Conservation (phyloP, 1,284 basidiomycete species). For the Rhodotorula mucilaginosa region DNA sequence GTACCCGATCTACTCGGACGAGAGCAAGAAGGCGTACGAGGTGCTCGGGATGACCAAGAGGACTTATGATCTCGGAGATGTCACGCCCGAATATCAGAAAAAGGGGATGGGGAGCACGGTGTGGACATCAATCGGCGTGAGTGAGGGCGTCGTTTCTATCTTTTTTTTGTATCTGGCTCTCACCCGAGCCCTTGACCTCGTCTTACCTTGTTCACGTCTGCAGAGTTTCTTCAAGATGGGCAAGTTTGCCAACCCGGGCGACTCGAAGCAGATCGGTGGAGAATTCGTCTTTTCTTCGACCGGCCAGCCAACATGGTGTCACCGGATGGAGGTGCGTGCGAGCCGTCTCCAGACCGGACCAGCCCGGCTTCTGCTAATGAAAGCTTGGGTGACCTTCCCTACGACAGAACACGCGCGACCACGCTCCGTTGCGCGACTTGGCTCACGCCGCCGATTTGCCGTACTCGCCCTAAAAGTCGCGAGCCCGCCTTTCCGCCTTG, state of each 20-base stretch:
- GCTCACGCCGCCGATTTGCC: slow-evolving; percentile 21
- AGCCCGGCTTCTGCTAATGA: no score
- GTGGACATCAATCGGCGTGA: slow-evolving; percentile 11
- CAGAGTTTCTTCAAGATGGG: slow-evolving; percentile 32
- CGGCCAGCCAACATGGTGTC: slow-evolving; percentile 14
- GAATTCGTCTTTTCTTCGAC: slow-evolving; percentile 39
- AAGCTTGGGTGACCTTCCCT: no score
- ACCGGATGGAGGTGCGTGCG: slow-evolving; percentile 34
- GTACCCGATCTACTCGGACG: slow-evolving; percentile 59
- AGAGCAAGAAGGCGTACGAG: slow-evolving; percentile 51
- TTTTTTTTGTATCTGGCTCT: not conserved
- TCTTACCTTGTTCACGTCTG: not conserved
- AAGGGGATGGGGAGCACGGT: slow-evolving; percentile 14
- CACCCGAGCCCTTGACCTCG: no score
- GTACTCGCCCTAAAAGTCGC: not conserved
- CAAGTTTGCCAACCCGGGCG: slow-evolving; percentile 16
- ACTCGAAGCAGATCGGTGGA: slow-evolving; percentile 42
- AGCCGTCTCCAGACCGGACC: no score
- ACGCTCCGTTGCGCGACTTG: slow-evolving; percentile 30
- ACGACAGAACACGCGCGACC: slow-evolving; percentile 35
- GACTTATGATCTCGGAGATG: slow-evolving; percentile 25
- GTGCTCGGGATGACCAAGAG: slow-evolving; percentile 38
- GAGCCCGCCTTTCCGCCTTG: not conserved
- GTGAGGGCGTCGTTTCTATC: not conserved
- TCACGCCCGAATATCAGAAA: slow-evolving; percentile 28